These are phyloP conservation scores for Cenchrus americanus DNA, from an alignment of 176 grass and related monocot genomes.

Conservation along the genomic window DNA sequence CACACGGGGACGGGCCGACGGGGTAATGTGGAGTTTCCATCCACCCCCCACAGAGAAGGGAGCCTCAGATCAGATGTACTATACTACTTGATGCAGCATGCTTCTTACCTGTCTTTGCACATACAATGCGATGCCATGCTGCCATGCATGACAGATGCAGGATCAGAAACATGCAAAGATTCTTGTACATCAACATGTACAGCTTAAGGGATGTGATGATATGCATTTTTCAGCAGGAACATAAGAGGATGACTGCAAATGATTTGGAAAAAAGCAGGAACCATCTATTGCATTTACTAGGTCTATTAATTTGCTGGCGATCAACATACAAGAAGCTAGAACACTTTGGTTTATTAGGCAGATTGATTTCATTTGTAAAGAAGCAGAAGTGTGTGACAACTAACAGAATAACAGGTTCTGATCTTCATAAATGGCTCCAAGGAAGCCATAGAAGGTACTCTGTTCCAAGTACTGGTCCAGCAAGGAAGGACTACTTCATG, in stretches of 20 bases:
- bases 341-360: background rate
- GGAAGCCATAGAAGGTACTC: constrained; percentile 14
- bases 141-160: background rate
- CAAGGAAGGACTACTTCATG: constrained; percentile 8
- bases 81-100: background rate
- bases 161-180: constrained; percentile 22
- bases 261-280: background rate
- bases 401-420: constrained; percentile 2
- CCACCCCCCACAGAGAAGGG: background rate
- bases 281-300: background rate
- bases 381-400: background rate
- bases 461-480: constrained; percentile 12
- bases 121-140: background rate
- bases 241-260: background rate
- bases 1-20: background rate
- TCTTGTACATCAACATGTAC: constrained; percentile 15
- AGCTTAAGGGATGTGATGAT: background rate
- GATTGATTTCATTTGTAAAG: background rate
- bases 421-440: constrained; percentile 17
- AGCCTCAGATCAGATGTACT: constrained; percentile 11
- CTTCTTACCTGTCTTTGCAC: constrained; percentile 19
- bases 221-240: background rate
- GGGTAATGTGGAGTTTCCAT: background rate
- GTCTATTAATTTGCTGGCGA: background rate
- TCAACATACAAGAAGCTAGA: background rate